A percentile compares a stretch with the other conserved stretches of the same genome.
These are phyloP conservation scores for Cylindrodendrum hubeiense DNA, from an alignment of 2,329 filamentous ascomycete species.

Conservation along the genomic window DNA sequence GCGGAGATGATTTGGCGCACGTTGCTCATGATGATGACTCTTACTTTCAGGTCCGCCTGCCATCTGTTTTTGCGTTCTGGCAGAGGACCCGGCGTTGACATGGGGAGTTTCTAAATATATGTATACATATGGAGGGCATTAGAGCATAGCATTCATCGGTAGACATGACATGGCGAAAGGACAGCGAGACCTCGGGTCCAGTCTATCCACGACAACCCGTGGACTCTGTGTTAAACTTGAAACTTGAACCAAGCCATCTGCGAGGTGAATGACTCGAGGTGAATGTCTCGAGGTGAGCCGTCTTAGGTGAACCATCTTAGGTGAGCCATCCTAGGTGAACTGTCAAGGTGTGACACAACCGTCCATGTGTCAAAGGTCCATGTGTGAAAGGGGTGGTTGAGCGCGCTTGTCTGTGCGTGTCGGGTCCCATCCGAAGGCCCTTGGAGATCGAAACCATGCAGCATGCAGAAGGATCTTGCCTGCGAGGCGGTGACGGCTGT, in stretches of 20 bases:
- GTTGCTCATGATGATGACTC: slow-evolving; percentile 41
- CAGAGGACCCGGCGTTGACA: slow-evolving; percentile 31
- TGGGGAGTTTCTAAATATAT: slow-evolving; percentile 3
- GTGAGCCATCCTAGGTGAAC: too few relatives aligned
- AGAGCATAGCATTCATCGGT: slow-evolving; percentile 23
- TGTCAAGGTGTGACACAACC: too few relatives aligned
- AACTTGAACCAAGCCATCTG: neutral
- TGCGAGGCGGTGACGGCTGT: slow-evolving; percentile 5
- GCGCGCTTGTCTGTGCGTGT: slow-evolving; percentile 1
- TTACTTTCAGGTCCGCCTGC: slow-evolving; percentile 14
- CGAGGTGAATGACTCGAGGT: neutral
- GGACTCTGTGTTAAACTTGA: neutral
- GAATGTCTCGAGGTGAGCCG: neutral
- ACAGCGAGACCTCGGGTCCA: neutral
- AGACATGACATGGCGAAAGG: slow-evolving; percentile 22
- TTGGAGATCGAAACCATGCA: neutral
- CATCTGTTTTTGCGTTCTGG: slow-evolving; percentile 10
- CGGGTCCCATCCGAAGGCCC: slow-evolving; percentile 11
- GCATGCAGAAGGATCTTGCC: neutral
- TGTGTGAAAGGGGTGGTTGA: neutral
- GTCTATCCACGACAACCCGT: neutral
- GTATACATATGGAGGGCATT: slow-evolving; percentile 22
- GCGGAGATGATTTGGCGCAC: slow-evolving; percentile 35
- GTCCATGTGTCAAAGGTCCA: neutral
- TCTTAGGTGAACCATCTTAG: neutral